Percentiles rank a stretch among this genome's conserved stretches.
Conservation (phyloP, 306 rosid species). For the Echinosophora koreensis region DNA sequence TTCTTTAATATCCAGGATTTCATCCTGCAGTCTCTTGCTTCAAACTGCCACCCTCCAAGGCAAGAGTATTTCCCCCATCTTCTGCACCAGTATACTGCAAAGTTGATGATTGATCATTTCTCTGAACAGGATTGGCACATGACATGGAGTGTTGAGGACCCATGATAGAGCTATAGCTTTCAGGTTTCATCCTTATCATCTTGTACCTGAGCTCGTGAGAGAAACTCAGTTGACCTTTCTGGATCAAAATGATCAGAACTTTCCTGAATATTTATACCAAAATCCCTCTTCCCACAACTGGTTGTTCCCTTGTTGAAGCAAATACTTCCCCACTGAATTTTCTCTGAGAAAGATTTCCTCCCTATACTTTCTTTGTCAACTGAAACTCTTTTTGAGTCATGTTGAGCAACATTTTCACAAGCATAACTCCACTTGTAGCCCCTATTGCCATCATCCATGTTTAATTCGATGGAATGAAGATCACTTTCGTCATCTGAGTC, state of each 20-base stretch:
- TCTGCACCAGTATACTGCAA: constrained; percentile 44
- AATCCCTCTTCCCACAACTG: constrained; percentile 59
- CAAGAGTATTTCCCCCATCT: constrained; percentile 45
- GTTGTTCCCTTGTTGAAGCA: constrained; percentile 76
- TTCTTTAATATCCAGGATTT: constrained; percentile 39
- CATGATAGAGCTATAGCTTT: constrained; percentile 49
- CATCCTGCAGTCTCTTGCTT: constrained; percentile 47
- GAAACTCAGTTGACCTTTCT: constrained; percentile 49
- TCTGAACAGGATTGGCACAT: constrained; percentile 53
- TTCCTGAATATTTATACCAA: constrained; percentile 56
- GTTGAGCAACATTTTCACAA: constrained; percentile 52
- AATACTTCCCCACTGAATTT: constrained; percentile 90
- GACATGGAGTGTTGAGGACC: constrained; percentile 53
- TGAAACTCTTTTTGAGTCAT: constrained; percentile 60
- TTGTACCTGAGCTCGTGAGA: constrained; percentile 51
- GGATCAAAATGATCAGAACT: constrained; percentile 54
- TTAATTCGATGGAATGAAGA: constrained; percentile 89
- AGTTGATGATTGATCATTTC: constrained; percentile 44
- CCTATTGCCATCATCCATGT: constrained; percentile 71
- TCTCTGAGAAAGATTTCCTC: constrained; percentile 77
- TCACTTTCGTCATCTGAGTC: constrained; percentile 75
- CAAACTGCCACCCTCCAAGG: constrained; percentile 47
- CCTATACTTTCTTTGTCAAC: constrained; percentile 69
- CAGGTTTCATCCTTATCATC: constrained; percentile 53
- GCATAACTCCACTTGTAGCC: constrained; percentile 75